A percentile compares a stretch with the other conserved stretches of the same genome.
Evolutionary conservation across 2,329 filamentous ascomycete genomes (phyloP).

Genomic region (Periconia sp.): DNA sequence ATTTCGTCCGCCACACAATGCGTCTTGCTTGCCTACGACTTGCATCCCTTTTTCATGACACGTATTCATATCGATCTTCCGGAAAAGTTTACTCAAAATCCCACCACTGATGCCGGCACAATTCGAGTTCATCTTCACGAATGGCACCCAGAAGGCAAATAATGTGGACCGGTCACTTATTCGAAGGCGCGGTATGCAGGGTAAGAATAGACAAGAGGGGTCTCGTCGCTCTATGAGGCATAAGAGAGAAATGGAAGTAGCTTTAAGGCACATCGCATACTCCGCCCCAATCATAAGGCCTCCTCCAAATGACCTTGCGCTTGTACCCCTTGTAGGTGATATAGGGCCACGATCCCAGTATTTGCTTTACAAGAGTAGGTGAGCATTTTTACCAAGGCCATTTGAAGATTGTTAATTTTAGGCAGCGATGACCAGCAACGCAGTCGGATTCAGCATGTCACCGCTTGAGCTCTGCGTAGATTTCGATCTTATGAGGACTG

Average conservation of each 20-base stretch:
- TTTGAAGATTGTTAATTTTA: too few relatives aligned
- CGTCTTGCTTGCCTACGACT: too few relatives aligned
- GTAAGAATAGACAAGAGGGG: constrained; percentile 22
- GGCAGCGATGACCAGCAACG: too few relatives aligned
- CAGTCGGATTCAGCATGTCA: constrained; percentile 7
- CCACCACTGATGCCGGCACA: background rate
- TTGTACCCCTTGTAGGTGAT: constrained; percentile 11
- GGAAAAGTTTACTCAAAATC: too few relatives aligned
- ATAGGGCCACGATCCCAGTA: too few relatives aligned
- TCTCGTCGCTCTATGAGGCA: constrained; percentile 16
- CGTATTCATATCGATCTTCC: too few relatives aligned
- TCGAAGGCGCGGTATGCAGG: constrained; percentile 25
- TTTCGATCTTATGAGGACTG: constrained; percentile 12
- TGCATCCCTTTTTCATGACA: too few relatives aligned
- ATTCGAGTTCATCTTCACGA: constrained; percentile 16
- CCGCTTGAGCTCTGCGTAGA: constrained; percentile 16
- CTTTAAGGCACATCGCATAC: constrained; percentile 1
- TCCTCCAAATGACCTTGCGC: constrained; percentile 3
- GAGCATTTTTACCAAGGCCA: too few relatives aligned
- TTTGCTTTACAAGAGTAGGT: too few relatives aligned
- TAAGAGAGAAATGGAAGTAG: constrained; percentile 1
- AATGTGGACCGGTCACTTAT: constrained; percentile 16
- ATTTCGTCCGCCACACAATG: too few relatives aligned
- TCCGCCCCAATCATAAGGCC: background rate
- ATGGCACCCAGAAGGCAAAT: constrained; percentile 12